Evolutionary conservation across 306 rosid species (phyloP).

Genomic region (Parietaria judaica): DNA sequence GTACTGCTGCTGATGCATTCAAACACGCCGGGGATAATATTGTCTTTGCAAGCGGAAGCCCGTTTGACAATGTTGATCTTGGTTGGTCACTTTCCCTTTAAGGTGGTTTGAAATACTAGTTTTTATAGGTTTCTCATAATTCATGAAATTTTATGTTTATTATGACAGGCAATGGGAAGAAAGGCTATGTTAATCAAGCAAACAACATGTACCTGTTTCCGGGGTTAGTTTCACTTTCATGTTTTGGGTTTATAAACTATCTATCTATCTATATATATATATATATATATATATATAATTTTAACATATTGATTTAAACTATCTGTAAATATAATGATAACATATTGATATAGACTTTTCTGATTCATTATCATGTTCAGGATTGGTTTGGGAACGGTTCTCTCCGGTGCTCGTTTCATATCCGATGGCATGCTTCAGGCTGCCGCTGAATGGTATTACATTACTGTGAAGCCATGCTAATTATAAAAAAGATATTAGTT

Average conservation of each 20-base stretch:
- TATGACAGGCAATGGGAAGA: conserved; percentile 64
- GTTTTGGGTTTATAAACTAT: conserved; percentile 9
- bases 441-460: conserved; percentile 83
- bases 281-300: no score
- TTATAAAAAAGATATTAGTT: background rate
- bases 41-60: conserved; percentile 96
- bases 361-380: conserved; percentile 35
- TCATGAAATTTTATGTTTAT: conserved; percentile 7
- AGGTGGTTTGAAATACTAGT: background rate
- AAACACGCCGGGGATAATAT: conserved; percentile 82
- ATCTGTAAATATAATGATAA: conserved; percentile 1
- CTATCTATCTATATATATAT: background rate
- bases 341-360: conserved; percentile 9
- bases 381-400: conserved; percentile 91
- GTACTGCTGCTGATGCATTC: conserved; percentile 93
- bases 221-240: conserved; percentile 45
- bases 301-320: background rate
- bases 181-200: conserved; percentile 97
- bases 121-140: conserved; percentile 6
- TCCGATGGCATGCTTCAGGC: conserved; percentile 97
- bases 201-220: conserved; percentile 99
- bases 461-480: background rate
- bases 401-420: conserved; percentile 83
- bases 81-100: conserved; percentile 36
- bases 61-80: conserved; percentile 75